phyloP scores from a whole-genome alignment of 345 rosid genomes.

The Citrus australasica region DNA sequence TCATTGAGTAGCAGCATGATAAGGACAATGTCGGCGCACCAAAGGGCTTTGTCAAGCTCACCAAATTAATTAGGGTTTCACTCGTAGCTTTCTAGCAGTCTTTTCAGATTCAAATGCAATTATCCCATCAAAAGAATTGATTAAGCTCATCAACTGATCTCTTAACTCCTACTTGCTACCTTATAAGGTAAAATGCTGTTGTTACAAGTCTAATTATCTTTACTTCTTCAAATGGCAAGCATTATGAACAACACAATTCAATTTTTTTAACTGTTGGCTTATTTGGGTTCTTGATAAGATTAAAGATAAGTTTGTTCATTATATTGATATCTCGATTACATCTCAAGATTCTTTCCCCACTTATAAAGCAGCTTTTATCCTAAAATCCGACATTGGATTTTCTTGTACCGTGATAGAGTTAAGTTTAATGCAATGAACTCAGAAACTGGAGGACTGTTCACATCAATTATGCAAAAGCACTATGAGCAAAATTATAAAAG shows the following conservation, averaged over 20 bases:
- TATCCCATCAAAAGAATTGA: neutral
- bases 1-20: neutral
- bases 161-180: neutral
- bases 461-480: neutral
- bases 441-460: constrained; percentile 10
- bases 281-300: neutral
- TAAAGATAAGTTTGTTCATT: neutral
- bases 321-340: neutral
- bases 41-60: neutral
- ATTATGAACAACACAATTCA: neutral
- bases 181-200: constrained; percentile 21
- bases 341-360: neutral
- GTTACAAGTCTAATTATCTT: constrained; percentile 8
- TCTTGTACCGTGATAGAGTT: neutral
- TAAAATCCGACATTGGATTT: neutral
- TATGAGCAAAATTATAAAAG: neutral
- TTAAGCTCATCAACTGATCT: neutral
- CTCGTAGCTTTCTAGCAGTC: neutral
- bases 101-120: neutral
- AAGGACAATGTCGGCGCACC: constrained; percentile 2
- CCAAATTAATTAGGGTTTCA: neutral
- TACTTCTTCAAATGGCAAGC: constrained; percentile 21
- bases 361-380: neutral
- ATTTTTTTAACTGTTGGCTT: neutral
- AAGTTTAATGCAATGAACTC: constrained; percentile 5